phyloP scores from a whole-genome alignment of 345 rosid genomes.

The Salix brachista region DNA sequence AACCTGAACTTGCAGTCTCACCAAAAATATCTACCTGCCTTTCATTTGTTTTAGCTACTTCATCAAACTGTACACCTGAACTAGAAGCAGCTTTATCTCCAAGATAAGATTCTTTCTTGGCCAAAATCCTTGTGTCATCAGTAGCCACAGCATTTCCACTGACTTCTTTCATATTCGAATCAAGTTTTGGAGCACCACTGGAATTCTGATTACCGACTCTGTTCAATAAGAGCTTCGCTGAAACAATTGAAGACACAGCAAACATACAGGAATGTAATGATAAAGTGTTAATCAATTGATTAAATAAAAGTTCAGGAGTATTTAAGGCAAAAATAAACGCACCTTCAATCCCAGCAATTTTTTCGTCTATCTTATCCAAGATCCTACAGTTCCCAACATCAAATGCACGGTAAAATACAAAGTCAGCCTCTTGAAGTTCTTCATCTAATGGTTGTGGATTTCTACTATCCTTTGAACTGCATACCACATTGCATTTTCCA shows the following conservation, averaged over 20 bases:
- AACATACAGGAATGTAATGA: slow-evolving; percentile 14
- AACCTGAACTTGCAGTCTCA: slow-evolving; percentile 5
- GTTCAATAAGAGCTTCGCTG: slow-evolving; percentile 69
- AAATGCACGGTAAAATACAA: slow-evolving; percentile 63
- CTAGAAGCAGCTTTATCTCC: not conserved
- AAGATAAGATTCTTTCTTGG: slow-evolving; percentile 11
- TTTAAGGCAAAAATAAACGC: slow-evolving; percentile 12
- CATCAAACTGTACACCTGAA: not conserved
- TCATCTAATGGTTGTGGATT: slow-evolving; percentile 58
- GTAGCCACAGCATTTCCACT: slow-evolving; percentile 12
- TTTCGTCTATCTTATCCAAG: slow-evolving; percentile 53
- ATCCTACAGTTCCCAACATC: slow-evolving; percentile 51
- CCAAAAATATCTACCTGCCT: not conserved
- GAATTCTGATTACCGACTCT: slow-evolving; percentile 29
- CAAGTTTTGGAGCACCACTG: slow-evolving; percentile 24
- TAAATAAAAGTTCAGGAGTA: not conserved
- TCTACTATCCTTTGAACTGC: slow-evolving; percentile 69
- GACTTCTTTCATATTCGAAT: slow-evolving; percentile 22
- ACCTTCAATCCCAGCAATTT: slow-evolving; percentile 71
- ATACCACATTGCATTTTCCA: slow-evolving; percentile 87
- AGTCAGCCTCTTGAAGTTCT: slow-evolving; percentile 54
- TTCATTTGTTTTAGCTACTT: not conserved
- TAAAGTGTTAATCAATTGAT: not conserved
- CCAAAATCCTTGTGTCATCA: slow-evolving; percentile 8
- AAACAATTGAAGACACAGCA: slow-evolving; percentile 32